Evolutionary conservation across 306 rosid genomes (phyloP).

Genomic region (Pyrus betulifolia): DNA sequence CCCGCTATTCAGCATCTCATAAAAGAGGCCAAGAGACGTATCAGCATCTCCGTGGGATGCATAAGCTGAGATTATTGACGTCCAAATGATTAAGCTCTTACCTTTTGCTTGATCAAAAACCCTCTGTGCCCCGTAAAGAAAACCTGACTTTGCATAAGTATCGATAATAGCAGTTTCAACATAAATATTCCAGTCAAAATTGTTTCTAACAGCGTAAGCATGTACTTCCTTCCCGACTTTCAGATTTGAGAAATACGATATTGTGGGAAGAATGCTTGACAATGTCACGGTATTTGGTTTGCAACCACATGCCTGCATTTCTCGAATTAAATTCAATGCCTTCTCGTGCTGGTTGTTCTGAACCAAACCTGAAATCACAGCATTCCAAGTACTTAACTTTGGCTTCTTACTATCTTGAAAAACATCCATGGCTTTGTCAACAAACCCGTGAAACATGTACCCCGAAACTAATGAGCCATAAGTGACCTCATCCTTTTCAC

Average conservation of each 20-base stretch:
- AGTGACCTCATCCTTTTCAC: conserved; percentile 62
- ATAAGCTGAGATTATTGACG: conserved; percentile 72
- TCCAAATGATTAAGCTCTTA: conserved; percentile 65
- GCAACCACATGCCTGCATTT: conserved; percentile 50
- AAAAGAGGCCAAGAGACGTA: conserved; percentile 42
- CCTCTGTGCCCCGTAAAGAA: conserved; percentile 39
- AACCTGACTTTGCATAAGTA: conserved; percentile 70
- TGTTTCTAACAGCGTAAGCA: conserved; percentile 54
- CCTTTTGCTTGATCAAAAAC: conserved; percentile 48
- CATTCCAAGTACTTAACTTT: conserved; percentile 65
- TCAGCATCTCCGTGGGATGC: conserved; percentile 68
- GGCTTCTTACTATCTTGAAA: conserved; percentile 39
- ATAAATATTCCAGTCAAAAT: conserved; percentile 43
- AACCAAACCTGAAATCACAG: conserved; percentile 64
- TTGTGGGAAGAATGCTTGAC: conserved; percentile 58
- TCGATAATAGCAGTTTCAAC: conserved; percentile 70
- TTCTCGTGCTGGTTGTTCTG: conserved; percentile 51
- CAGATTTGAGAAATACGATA: conserved; percentile 47
- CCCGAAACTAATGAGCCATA: conserved; percentile 61
- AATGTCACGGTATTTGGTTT: conserved; percentile 65
- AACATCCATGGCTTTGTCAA: conserved; percentile 52
- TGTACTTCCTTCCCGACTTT: conserved; percentile 75
- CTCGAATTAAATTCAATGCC: conserved; percentile 40
- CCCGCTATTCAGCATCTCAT: conserved; percentile 51
- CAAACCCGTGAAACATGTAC: conserved; percentile 67